phyloP scores from a whole-genome alignment of 306 rosid species.

The Acacia crassicarpa region DNA sequence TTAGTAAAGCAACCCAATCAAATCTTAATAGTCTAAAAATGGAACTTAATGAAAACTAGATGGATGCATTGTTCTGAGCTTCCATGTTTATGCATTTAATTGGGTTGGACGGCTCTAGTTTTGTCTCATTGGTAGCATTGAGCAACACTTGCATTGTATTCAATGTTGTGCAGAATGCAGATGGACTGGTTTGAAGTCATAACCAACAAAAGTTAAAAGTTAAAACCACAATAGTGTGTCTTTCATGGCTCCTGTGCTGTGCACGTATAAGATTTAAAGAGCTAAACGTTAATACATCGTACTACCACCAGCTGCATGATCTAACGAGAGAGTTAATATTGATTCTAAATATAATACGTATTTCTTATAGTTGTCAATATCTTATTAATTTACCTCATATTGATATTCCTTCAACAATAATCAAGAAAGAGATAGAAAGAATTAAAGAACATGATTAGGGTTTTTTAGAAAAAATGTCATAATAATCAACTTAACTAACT shows the following conservation, averaged over 20 bases:
- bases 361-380: too few relatives aligned
- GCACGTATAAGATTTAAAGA: background rate
- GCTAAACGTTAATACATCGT: too few relatives aligned
- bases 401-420: too few relatives aligned
- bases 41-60: background rate
- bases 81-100: background rate
- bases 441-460: too few relatives aligned
- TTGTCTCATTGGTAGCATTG: constrained; percentile 8
- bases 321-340: too few relatives aligned
- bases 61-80: background rate
- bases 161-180: background rate
- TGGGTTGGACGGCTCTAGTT: constrained; percentile 7
- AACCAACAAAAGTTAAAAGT: background rate
- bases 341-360: too few relatives aligned
- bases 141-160: background rate
- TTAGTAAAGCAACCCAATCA: background rate
- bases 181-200: background rate
- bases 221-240: background rate
- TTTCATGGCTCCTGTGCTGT: background rate
- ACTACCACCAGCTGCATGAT: too few relatives aligned
- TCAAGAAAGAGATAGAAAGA: too few relatives aligned
- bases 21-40: background rate
- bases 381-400: too few relatives aligned
- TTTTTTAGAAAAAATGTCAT: too few relatives aligned
- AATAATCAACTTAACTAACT: too few relatives aligned